Conservation (phyloP, 371 early-diverging fungal genomes). For the Mucor mucedo region DNA sequence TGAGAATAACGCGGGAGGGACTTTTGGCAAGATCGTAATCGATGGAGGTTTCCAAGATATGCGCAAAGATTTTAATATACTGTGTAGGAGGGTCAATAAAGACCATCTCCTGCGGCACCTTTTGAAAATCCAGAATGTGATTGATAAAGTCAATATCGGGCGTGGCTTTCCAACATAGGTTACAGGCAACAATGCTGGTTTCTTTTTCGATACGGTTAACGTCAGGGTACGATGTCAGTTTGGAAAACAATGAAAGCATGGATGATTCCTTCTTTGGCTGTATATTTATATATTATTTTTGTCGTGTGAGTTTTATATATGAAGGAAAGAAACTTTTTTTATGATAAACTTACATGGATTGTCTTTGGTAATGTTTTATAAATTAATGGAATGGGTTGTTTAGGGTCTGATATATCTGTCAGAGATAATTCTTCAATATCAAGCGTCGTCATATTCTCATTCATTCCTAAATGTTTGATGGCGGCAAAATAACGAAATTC, state of each 20-base stretch:
- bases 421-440: constrained; percentile 62
- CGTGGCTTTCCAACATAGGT: constrained; percentile 53
- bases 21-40: constrained; percentile 61
- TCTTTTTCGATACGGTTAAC: constrained; percentile 55
- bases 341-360: constrained; percentile 47
- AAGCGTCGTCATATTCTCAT: constrained; percentile 59
- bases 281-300: neutral
- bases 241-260: constrained; percentile 60
- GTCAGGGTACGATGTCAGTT: constrained; percentile 44
- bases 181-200: constrained; percentile 55
- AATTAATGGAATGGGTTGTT: constrained; percentile 37
- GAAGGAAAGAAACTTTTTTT: too few species aligned
- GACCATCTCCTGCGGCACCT: constrained; percentile 53
- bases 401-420: constrained; percentile 42
- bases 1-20: constrained; percentile 51
- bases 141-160: constrained; percentile 47
- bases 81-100: constrained; percentile 55
- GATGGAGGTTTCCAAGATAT: constrained; percentile 53
- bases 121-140: constrained; percentile 50
- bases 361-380: constrained; percentile 54
- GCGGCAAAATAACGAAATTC: constrained; percentile 65
- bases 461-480: constrained; percentile 59
- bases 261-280: constrained; percentile 44
- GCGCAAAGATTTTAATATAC: constrained; percentile 53
- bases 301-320: neutral